Percentiles rank a stretch among this genome's conserved stretches.
Evolutionary conservation across 2,329 filamentous ascomycete species (phyloP).

Genomic region (Cytospora leucostoma): DNA sequence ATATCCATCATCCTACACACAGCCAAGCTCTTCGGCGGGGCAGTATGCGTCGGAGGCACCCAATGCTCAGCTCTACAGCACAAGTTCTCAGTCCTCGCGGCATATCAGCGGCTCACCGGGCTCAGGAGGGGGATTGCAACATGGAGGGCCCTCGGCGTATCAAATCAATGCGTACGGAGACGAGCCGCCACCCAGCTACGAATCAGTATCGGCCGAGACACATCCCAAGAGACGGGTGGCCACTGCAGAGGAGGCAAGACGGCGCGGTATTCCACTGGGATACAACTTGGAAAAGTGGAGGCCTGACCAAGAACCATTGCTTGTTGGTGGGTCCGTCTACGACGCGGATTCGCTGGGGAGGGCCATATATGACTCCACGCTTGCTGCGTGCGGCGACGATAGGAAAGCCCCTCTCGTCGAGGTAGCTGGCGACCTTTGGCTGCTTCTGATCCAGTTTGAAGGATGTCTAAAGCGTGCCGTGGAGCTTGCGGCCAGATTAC

Average conservation of each 20-base stretch:
- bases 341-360: background rate
- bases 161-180: background rate
- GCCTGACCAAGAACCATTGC: background rate
- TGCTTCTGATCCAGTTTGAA: constrained; percentile 80
- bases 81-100: no score
- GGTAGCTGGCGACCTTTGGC: background rate
- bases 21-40: no score
- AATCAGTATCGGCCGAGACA: background rate
- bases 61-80: no score
- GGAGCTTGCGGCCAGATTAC: no score
- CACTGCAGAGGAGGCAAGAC: background rate
- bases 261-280: background rate
- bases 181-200: background rate
- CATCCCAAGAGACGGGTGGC: background rate
- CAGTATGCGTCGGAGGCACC: no score
- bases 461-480: constrained; percentile 92
- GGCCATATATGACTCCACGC: background rate
- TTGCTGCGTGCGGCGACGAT: background rate
- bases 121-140: no score
- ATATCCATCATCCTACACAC: no score
- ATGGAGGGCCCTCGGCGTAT: no score
- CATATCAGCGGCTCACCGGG: no score
- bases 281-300: background rate
- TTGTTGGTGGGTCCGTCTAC: background rate
- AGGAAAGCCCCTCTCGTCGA: background rate